These are phyloP conservation scores for Aspergillus pseudotamarii DNA, from an alignment of 2,329 filamentous ascomycete species.

Conservation along the genomic window DNA sequence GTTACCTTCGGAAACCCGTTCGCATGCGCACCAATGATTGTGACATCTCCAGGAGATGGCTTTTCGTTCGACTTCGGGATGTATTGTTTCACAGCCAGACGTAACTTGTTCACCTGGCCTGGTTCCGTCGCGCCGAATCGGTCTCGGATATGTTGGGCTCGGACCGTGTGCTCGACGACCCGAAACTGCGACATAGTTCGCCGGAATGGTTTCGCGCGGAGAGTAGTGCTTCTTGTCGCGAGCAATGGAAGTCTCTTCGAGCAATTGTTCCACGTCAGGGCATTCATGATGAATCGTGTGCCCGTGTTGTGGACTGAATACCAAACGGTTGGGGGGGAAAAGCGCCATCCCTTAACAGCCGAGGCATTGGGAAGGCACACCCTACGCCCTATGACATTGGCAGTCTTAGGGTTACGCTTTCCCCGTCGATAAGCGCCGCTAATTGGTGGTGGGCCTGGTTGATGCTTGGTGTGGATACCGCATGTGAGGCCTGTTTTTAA, in stretches of 20 bases:
- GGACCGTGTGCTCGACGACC: constrained; percentile 30
- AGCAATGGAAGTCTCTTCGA: neutral
- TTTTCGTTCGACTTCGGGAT: constrained; percentile 66
- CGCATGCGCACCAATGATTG: constrained; percentile 77
- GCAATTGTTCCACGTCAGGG: neutral
- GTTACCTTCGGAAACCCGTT: constrained; percentile 83
- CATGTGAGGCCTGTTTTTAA: too few species aligned
- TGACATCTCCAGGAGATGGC: constrained; percentile 71
- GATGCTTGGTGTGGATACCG: too few species aligned
- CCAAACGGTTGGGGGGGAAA: neutral
- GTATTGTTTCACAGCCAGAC: constrained; percentile 79
- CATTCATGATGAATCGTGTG: neutral
- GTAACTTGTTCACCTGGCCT: constrained; percentile 64
- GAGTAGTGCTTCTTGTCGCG: neutral
- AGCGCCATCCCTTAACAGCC: neutral
- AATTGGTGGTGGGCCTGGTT: neutral
- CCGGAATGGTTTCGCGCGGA: too few species aligned
- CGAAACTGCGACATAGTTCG: constrained; percentile 1
- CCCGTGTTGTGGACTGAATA: neutral
- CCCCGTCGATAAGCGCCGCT: neutral
- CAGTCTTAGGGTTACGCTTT: neutral
- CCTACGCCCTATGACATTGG: neutral
- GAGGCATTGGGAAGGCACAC: neutral
- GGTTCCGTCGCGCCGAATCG: constrained; percentile 53
- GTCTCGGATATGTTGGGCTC: constrained; percentile 54